Conservation (phyloP, 176 grass and related monocot genomes). For the Avena atlantica region DNA sequence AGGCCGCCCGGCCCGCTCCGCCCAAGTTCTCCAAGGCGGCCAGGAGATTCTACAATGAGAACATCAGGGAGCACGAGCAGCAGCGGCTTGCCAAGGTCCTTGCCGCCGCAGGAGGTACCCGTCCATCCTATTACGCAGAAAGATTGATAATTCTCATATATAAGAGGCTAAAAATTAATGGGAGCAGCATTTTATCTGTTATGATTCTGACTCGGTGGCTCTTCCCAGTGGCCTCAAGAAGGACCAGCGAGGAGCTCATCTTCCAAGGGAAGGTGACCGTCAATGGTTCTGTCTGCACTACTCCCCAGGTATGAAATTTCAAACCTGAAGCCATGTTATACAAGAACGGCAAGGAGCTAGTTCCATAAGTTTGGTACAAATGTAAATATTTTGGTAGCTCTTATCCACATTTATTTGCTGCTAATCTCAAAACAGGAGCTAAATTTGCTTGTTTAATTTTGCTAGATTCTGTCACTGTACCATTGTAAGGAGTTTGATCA, state of each 20-base stretch:
- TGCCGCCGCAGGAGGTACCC: conserved; percentile 78
- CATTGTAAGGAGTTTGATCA: not conserved
- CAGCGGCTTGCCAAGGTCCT: conserved; percentile 84
- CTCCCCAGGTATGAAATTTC: conserved; percentile 73
- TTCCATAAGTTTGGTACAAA: not conserved
- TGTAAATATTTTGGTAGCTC: not conserved
- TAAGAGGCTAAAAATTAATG: not conserved
- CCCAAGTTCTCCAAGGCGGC: conserved; percentile 95
- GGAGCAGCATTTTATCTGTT: not conserved
- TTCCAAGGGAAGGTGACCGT: conserved; percentile 98
- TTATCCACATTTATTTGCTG: conserved; percentile 14
- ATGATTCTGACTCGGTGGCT: conserved; percentile 6
- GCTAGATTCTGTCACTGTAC: not conserved
- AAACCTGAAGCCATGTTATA: not conserved
- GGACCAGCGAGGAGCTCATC: conserved; percentile 86
- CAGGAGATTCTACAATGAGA: conserved; percentile 91
- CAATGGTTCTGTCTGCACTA: conserved; percentile 85
- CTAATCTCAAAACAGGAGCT: not conserved
- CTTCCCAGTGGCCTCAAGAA: conserved; percentile 87
- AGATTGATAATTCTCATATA: not conserved
- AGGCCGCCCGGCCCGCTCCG: conserved; percentile 35
- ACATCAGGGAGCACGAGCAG: conserved; percentile 57
- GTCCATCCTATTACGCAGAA: conserved; percentile 10
- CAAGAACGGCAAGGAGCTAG: not conserved
- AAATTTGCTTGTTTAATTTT: not conserved